These are phyloP conservation scores for Mortierella sp. DNA, from an alignment of 371 early-diverging fungal species.

Conservation along the genomic window DNA sequence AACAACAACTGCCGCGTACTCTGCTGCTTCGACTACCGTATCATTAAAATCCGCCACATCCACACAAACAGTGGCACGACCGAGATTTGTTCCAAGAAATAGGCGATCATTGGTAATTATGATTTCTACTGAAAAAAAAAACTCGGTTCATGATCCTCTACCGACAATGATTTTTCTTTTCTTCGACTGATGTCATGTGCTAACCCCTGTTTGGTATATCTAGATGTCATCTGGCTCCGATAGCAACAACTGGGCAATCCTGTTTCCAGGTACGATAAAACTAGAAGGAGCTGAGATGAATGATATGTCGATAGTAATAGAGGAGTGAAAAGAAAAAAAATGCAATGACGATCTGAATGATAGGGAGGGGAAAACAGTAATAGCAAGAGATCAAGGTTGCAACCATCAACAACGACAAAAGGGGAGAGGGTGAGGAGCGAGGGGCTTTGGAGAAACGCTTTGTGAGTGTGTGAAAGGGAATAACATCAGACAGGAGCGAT, in stretches of 20 bases:
- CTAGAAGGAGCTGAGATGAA: not conserved
- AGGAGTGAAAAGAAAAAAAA: not conserved
- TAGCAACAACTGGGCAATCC: constrained; percentile 52
- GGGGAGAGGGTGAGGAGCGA: not conserved
- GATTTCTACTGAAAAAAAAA: not conserved
- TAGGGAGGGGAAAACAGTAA: not conserved
- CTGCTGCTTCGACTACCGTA: not conserved
- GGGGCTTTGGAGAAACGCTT: not conserved
- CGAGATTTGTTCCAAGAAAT: constrained; percentile 41
- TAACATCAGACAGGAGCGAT: not conserved
- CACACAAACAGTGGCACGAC: constrained; percentile 12
- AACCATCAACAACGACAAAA: not conserved
- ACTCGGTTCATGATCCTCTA: not conserved
- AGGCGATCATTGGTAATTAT: constrained; percentile 39
- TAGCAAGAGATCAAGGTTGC: not conserved
- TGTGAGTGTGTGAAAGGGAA: not conserved
- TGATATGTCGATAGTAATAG: not conserved
- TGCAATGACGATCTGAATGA: not conserved
- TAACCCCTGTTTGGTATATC: not conserved
- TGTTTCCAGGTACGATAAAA: constrained; percentile 48
- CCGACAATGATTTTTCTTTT: not conserved
- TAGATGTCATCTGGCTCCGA: constrained; percentile 47
- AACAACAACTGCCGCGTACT: not conserved
- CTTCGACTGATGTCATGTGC: not conserved
- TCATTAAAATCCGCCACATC: constrained; percentile 17